Base-by-base conservation (phyloP, 148 eudicot species). In the Drosera capensis region DNA sequence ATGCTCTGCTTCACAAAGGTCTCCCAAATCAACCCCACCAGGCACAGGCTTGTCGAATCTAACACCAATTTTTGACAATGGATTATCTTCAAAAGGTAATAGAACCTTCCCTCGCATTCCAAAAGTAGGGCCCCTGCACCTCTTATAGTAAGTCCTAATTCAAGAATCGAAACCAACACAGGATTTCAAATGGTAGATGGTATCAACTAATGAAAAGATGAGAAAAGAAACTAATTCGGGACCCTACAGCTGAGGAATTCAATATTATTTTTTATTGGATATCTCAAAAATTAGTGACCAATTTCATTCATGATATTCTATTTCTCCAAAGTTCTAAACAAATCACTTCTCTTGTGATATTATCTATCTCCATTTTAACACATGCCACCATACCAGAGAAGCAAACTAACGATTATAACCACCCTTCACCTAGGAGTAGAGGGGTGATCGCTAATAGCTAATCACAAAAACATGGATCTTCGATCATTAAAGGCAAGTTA, bases 21-120 rank as follows among this genome's bases (percentile, higher is more conserved):
- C 95, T 15, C 99, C 95, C 52, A 90, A 85, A 70, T 90, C 71
- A 59, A 67, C 78, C 31, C 99, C 99, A 19, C 74, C 88, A 39
- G 80, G 86, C 55, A 90, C 61, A 25, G 82, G 48, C 55, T 58
- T 74, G 59, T 90, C 99, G 72, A 90, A 90, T 68, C 93, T 71
- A 31, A 90, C 95, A 37, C 99, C 99, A 36, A 90, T 68, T 67
- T 90, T 90, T 26, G 99, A 80, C 23, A 73, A 64, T 40, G 68
- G 68, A 41, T 90, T 90, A 48, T 78, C 95, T 63, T 78, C 80
- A 52, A 78, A 90, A 45, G 78, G 68, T 64, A 90, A 82, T 21
- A 80, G 64, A 44, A 90, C 95, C 70, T 90, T 76, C 20, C 99
- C 95, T 49, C 65, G 71, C 43, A 59, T 64, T 44, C 99, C 95